Evolutionary conservation across 768 basidiomycete species (phyloP).

Genomic region (Suillus cothurnatus): DNA sequence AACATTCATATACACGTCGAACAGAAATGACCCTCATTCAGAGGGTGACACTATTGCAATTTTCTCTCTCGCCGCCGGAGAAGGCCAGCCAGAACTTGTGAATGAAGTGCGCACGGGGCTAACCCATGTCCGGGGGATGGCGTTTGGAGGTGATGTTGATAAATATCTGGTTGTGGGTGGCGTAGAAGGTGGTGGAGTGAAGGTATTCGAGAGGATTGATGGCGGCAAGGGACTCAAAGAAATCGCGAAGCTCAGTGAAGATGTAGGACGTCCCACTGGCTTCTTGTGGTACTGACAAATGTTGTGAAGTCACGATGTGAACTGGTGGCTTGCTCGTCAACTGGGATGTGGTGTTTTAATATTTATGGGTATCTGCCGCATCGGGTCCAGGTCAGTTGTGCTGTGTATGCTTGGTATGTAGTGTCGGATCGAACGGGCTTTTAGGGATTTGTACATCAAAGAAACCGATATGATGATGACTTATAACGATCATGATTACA

Average conservation of each 20-base stretch:
- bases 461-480: background rate
- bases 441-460: background rate
- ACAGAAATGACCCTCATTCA: conserved; percentile 70
- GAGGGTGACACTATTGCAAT: conserved; percentile 76
- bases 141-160: conserved; percentile 62
- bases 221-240: conserved; percentile 57
- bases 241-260: conserved; percentile 45
- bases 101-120: conserved; percentile 70
- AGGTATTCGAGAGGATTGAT: conserved; percentile 67
- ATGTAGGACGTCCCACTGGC: conserved; percentile 37
- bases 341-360: too few relatives aligned
- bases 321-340: background rate
- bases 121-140: conserved; percentile 71
- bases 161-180: conserved; percentile 70
- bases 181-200: conserved; percentile 62
- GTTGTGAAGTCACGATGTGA: background rate
- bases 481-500: background rate
- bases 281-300: conserved; percentile 40
- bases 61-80: conserved; percentile 52
- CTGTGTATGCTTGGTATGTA: background rate
- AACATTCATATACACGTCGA: conserved; percentile 71
- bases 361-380: too few relatives aligned
- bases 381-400: background rate
- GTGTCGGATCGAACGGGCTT: background rate
- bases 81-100: conserved; percentile 50